phyloP scores from a whole-genome alignment of 257 asterid species.

The Ballota nigra region DNA sequence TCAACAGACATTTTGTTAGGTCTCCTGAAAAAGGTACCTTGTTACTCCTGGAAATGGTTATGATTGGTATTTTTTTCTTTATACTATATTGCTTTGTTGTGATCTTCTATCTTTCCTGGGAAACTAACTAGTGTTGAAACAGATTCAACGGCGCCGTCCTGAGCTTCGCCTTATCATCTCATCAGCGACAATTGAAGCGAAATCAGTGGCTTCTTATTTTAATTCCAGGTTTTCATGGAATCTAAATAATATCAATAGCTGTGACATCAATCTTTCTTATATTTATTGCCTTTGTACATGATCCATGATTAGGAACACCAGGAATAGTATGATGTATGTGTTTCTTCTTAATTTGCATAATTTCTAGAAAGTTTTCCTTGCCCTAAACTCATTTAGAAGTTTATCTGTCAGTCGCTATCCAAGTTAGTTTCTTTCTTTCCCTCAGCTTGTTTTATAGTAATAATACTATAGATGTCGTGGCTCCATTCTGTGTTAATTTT shows the following conservation, averaged over 20 bases:
- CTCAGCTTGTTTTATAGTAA: neutral
- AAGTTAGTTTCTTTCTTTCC: neutral
- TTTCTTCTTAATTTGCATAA: slow-evolving; percentile 1
- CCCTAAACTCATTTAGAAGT: slow-evolving; percentile 1
- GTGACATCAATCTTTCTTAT: neutral
- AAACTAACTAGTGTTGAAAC: slow-evolving; percentile 22
- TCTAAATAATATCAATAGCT: slow-evolving; percentile 16
- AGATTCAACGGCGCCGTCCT: slow-evolving; percentile 88
- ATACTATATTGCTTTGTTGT: neutral
- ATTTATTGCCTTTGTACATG: slow-evolving; percentile 12
- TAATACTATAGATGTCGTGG: neutral
- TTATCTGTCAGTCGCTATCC: neutral
- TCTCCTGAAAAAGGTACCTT: slow-evolving; percentile 83
- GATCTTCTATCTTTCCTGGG: slow-evolving; percentile 1
- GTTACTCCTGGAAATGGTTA: slow-evolving; percentile 1
- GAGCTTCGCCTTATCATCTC: slow-evolving; percentile 88
- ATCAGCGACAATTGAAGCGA: slow-evolving; percentile 97
- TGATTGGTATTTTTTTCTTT: neutral
- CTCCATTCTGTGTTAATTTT: neutral
- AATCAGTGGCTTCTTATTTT: slow-evolving; percentile 82
- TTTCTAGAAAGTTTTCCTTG: neutral
- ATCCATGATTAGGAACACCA: neutral
- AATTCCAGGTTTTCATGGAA: slow-evolving; percentile 53
- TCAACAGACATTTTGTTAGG: slow-evolving; percentile 75
- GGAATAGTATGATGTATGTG: neutral